A percentile compares a stretch with the other conserved stretches of the same genome.
phyloP scores from a whole-genome alignment of 192 early-diverging fungal genomes.

The Rhizophlyctis rosea region DNA sequence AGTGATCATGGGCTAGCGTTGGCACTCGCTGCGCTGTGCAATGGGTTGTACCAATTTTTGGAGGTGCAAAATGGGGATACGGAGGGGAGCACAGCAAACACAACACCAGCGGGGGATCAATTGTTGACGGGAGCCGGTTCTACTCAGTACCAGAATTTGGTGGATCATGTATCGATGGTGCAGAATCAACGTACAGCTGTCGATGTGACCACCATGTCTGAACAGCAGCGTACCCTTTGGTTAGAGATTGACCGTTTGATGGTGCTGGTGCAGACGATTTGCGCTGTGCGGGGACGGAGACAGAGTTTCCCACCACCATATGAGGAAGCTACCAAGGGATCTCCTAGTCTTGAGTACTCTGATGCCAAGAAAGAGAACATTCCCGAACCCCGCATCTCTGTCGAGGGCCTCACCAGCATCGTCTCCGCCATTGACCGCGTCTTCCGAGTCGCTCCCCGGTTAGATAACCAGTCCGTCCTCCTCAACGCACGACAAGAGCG shows the following conservation, averaged over 20 bases:
- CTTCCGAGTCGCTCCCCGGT: conserved; percentile 27
- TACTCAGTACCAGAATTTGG: too few species aligned
- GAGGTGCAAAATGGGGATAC: conserved; percentile 5
- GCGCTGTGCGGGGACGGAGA: conserved; percentile 2
- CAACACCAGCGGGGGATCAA: background rate
- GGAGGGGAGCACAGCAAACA: background rate
- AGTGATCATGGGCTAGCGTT: conserved; percentile 25
- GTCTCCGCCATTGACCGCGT: conserved; percentile 37
- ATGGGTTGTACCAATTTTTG: conserved; percentile 24
- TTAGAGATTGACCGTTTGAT: conserved; percentile 37
- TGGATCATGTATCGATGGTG: too few species aligned
- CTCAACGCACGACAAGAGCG: conserved; percentile 31
- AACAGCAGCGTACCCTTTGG: conserved; percentile 31
- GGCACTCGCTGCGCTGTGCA: conserved; percentile 24
- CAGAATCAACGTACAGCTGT: too few species aligned
- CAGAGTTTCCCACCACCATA: conserved; percentile 19
- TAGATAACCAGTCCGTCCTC: conserved; percentile 31
- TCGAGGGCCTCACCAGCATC: conserved; percentile 26
- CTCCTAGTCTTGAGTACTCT: background rate
- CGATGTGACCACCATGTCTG: background rate
- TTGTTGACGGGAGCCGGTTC: conserved; percentile 3
- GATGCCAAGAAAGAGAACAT: background rate
- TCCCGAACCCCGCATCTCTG: background rate
- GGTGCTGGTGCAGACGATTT: conserved; percentile 31
- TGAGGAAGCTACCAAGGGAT: conserved; percentile 5